Evolutionary conservation across 1,284 basidiomycete genomes (phyloP), one percentile per base, ranked within the genome.

Genomic region (Ustilago cynodontis): DNA sequence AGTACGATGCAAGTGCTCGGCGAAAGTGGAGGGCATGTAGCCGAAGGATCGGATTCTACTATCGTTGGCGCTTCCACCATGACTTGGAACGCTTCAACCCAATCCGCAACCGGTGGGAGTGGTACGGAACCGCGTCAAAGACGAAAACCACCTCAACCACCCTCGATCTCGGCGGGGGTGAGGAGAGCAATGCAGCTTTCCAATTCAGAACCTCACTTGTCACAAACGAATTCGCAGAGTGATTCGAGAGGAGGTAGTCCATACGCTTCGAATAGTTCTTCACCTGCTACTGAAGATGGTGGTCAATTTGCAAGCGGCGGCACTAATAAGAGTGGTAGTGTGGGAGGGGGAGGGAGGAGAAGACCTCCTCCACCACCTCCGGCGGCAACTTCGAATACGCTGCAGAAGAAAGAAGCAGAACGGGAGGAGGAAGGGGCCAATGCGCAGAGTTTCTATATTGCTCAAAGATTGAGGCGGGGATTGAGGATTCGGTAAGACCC

Each of bases 101-200:
- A 11, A 7, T 39, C 33, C 6, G 18, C 22, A 9, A 18, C 18
- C 10, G 33, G 39, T 16, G 39, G 7, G 4, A 16, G 43, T 33
- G 54, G n/a, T 2, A n/a, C 11, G 31, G 65, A 45, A 18, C 37
- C 54, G 24, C 59, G 51, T 2, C 60, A 62, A 16, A 9, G 71
- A 8, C 22, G 71, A 3, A 75, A 70, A 37, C 71, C 71, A 1
- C 71, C 71, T 0, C 71, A 66, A 31, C 71, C 71, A 16, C 71
- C 71, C 7, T 9, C 56, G 10, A 18, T n/a, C 4, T 47, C 50
- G 39, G 22, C 58, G n/a, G 26, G 22, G 5, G 47, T 26, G 4
- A n/a, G 65, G 5, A 39, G 65, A 18, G 65, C 60, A 13, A 43
- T 73, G 65, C 58, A 53, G 37, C 29, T 57, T 13, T 64, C 70